These are phyloP conservation scores for Symmetrospora coprosmae DNA, from an alignment of 768 basidiomycete genomes.

Conservation along the genomic window DNA sequence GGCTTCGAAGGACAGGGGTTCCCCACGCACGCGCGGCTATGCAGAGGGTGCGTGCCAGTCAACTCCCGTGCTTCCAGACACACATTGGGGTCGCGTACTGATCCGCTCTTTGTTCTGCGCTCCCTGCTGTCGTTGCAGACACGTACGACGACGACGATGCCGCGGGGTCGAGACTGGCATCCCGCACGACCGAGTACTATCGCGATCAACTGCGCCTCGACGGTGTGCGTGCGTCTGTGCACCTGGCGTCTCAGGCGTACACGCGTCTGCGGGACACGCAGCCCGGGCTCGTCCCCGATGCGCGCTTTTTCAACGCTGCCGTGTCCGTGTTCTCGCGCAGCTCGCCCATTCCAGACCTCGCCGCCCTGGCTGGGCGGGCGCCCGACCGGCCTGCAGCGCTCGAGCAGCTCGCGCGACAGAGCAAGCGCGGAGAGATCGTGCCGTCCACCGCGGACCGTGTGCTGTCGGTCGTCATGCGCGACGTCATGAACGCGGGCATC, in stretches of 20 bases:
- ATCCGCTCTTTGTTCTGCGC: neutral
- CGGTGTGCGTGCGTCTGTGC: neutral
- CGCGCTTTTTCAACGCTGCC: neutral
- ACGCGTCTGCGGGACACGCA: neutral
- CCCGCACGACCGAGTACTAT: too few relatives aligned
- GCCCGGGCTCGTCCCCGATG: neutral
- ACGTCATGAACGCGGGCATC: too few relatives aligned
- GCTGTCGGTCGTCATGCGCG: too few relatives aligned
- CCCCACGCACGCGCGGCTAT: neutral
- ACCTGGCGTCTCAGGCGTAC: neutral
- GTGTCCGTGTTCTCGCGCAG: neutral
- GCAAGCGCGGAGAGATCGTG: too few relatives aligned
- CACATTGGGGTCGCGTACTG: neutral
- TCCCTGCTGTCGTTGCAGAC: neutral
- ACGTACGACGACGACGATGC: neutral
- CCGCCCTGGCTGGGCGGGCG: too few relatives aligned
- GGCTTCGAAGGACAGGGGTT: neutral
- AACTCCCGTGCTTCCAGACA: neutral
- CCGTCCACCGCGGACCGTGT: too few relatives aligned
- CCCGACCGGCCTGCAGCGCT: too few relatives aligned
- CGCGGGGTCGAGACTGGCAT: too few relatives aligned
- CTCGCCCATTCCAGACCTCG: too few relatives aligned
- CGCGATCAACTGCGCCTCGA: too few relatives aligned
- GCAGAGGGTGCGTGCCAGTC: neutral
- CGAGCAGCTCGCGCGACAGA: too few relatives aligned